These are phyloP conservation scores for Erodium moschatum DNA, from an alignment of 441 rosid genomes.

Conservation along the genomic window DNA sequence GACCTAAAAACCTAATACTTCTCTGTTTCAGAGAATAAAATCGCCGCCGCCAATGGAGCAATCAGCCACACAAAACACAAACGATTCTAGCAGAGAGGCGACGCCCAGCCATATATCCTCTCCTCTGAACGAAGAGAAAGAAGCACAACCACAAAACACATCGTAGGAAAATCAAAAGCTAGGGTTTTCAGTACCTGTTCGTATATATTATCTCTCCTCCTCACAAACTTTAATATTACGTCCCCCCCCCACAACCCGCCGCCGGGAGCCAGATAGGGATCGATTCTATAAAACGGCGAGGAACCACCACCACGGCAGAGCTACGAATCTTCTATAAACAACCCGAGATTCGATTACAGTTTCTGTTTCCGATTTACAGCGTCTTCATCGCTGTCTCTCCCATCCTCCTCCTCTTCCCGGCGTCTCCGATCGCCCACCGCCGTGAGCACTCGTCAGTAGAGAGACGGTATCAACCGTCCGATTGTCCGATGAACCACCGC, in stretches of 20 bases:
- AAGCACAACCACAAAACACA: conserved; percentile 19
- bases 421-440: conserved; percentile 7
- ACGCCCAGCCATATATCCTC: conserved; percentile 7
- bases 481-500: not conserved
- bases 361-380: conserved; percentile 5
- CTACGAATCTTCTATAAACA: not conserved
- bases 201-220: not conserved
- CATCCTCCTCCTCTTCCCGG: not conserved
- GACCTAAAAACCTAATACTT: not conserved
- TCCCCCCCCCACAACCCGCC: not conserved
- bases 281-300: not conserved
- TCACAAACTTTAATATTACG: not conserved
- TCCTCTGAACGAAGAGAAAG: no score
- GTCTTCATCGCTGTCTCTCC: conserved; percentile 3
- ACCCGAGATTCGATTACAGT: not conserved
- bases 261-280: conserved; percentile 15
- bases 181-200: conserved; percentile 35
- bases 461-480: conserved; percentile 16
- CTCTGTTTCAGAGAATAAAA: not conserved
- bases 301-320: no score
- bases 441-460: not conserved
- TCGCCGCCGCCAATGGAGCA: not conserved
- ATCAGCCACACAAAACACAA: no score
- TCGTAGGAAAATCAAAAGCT: conserved; percentile 29
- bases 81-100: not conserved